A percentile compares a stretch with the other conserved stretches of the same genome.
phyloP scores from a whole-genome alignment of 2,329 filamentous ascomycete genomes.

The Ceratocystiopsis minuta region DNA sequence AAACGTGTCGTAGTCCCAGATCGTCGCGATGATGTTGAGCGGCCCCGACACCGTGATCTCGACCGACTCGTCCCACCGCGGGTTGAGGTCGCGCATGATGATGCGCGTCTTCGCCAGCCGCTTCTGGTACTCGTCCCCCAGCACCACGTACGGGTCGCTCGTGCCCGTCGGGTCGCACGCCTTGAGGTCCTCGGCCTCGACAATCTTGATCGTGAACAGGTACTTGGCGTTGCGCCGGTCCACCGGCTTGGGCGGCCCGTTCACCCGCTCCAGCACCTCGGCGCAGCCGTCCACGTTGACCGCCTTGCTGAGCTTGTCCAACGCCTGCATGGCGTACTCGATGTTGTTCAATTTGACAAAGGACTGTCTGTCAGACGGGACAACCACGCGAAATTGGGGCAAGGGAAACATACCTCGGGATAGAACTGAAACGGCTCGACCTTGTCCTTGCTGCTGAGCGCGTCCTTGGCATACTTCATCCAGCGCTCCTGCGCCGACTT shows the following conservation, averaged over 20 bases:
- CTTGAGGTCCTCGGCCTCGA: slow-evolving; percentile 93
- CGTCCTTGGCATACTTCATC: slow-evolving; percentile 83
- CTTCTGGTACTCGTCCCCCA: slow-evolving; percentile 96
- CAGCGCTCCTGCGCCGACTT: slow-evolving; percentile 83
- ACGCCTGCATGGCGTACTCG: slow-evolving; percentile 79
- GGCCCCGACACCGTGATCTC: slow-evolving; percentile 87
- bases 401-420: slow-evolving; percentile 46
- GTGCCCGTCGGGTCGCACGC: slow-evolving; percentile 90
- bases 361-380: slow-evolving; percentile 35
- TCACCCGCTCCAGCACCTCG: slow-evolving; percentile 55
- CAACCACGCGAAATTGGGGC: background rate
- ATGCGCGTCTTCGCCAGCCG: slow-evolving; percentile 87
- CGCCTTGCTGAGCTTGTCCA: slow-evolving; percentile 75
- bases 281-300: slow-evolving; percentile 89
- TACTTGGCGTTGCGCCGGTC: slow-evolving; percentile 63
- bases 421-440: slow-evolving; percentile 95
- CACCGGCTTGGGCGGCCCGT: slow-evolving; percentile 48
- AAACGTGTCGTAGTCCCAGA: slow-evolving; percentile 96
- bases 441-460: slow-evolving; percentile 81
- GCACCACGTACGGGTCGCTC: slow-evolving; percentile 92
- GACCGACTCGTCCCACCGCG: slow-evolving; percentile 91
- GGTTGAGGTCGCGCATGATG: slow-evolving; percentile 77
- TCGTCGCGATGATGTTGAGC: slow-evolving; percentile 85
- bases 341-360: slow-evolving; percentile 97
- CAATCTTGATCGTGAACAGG: slow-evolving; percentile 96